Conservation (phyloP, 1,284 basidiomycete species). For the Tetrapyrgos nigripes region DNA sequence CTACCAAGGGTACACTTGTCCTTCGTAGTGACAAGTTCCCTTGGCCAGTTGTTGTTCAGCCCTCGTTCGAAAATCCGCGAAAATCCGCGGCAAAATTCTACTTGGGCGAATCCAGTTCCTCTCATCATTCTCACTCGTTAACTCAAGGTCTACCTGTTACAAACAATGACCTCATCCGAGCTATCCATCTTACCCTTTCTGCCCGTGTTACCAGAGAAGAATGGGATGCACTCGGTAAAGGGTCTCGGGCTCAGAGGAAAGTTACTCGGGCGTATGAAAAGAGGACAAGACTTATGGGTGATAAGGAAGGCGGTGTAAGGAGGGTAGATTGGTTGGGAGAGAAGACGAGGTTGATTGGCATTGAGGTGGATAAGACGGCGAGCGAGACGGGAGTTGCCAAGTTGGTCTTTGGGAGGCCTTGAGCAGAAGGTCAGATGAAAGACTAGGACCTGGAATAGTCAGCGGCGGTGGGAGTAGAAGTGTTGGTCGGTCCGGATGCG, state of each 20-base stretch:
- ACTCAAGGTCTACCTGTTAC: conserved; percentile 49
- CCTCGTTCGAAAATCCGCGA: conserved; percentile 16
- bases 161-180: conserved; percentile 67
- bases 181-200: conserved; percentile 62
- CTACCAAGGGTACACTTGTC: conserved; percentile 53
- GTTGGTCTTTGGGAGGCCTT: conserved; percentile 54
- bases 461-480: too few relatives aligned
- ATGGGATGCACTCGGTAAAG: conserved; percentile 65
- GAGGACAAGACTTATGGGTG: conserved; percentile 63
- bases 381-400: conserved; percentile 49
- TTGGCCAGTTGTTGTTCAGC: conserved; percentile 59
- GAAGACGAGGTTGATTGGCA: conserved; percentile 64
- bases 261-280: conserved; percentile 67
- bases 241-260: conserved; percentile 56
- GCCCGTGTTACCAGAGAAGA: conserved; percentile 65
- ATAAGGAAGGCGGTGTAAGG: conserved; percentile 71
- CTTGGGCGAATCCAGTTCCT: conserved; percentile 34
- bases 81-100: conserved; percentile 20
- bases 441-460: too few relatives aligned
- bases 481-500: too few relatives aligned
- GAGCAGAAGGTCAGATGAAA: conserved; percentile 13
- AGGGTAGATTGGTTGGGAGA: conserved; percentile 70
- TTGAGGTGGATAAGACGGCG: conserved; percentile 61
- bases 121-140: not conserved
- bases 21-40: conserved; percentile 65